Evolutionary conservation across 768 basidiomycete species (phyloP).

Genomic region (Lepiota venenata): DNA sequence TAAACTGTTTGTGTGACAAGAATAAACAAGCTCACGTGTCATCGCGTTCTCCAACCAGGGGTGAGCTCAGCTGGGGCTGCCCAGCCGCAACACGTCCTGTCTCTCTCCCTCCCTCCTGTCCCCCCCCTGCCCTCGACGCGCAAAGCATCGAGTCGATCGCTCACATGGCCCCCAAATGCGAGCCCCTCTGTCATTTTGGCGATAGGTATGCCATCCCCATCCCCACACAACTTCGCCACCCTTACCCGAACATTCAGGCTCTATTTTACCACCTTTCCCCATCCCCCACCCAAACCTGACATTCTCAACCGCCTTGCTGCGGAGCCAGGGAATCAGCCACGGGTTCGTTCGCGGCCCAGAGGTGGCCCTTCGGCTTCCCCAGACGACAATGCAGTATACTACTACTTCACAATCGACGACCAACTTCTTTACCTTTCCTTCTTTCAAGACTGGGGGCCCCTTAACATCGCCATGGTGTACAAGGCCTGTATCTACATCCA

Average conservation of each 20-base stretch:
- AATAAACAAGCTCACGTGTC: slow-evolving; percentile 14
- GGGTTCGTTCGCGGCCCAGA: slow-evolving; percentile 56
- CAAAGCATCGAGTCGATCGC: neutral
- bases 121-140: slow-evolving; percentile 2
- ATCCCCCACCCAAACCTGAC: slow-evolving; percentile 66
- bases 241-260: slow-evolving; percentile 44
- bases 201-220: slow-evolving; percentile 52
- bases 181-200: slow-evolving; percentile 75
- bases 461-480: slow-evolving; percentile 91
- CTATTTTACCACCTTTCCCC: slow-evolving; percentile 87
- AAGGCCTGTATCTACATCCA: slow-evolving; percentile 91
- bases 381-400: slow-evolving; percentile 64
- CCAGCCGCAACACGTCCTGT: slow-evolving; percentile 4
- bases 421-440: slow-evolving; percentile 90
- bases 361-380: slow-evolving; percentile 62
- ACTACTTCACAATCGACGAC: slow-evolving; percentile 92
- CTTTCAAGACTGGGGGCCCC: slow-evolving; percentile 92
- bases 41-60: slow-evolving; percentile 3
- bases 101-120: neutral
- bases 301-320: slow-evolving; percentile 57
- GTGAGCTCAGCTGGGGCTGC: slow-evolving; percentile 1
- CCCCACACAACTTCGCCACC: slow-evolving; percentile 7
- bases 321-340: slow-evolving; percentile 53
- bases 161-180: slow-evolving; percentile 53
- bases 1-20: neutral